Conservation (phyloP, 352 stramenopile species). For the Phytophthora tentaculata region DNA sequence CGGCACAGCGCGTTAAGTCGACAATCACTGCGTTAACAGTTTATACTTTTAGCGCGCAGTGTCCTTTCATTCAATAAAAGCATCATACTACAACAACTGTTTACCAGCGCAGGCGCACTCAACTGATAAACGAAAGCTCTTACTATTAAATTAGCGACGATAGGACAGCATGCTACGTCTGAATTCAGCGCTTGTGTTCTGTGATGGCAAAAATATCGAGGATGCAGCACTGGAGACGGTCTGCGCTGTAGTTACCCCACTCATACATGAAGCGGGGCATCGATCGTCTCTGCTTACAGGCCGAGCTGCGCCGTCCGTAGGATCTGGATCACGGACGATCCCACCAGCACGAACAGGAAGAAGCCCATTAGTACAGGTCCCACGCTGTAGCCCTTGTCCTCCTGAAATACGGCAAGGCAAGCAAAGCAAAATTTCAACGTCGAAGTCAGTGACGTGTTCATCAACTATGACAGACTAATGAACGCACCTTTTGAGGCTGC, state of each 20-base stretch:
- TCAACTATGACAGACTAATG: not conserved
- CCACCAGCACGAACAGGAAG: conserved; percentile 89
- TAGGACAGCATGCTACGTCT: not conserved
- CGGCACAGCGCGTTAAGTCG: conserved; percentile 1
- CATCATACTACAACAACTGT: conserved; percentile 12
- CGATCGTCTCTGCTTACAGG: conserved; percentile 45
- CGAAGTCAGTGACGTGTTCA: not conserved
- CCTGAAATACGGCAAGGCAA: conserved; percentile 28
- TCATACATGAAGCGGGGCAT: not conserved
- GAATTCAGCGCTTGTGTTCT: conserved; percentile 1
- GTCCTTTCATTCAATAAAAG: conserved; percentile 40
- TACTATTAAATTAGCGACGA: conserved; percentile 46
- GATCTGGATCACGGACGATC: conserved; percentile 89
- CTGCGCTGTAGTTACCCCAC: conserved; percentile 15
- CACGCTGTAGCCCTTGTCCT: conserved; percentile 76
- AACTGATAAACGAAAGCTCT: conserved; percentile 6
- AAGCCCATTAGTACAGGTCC: conserved; percentile 84
- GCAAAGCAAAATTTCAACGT: too few relatives aligned
- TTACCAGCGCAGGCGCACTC: not conserved
- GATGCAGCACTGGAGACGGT: not conserved
- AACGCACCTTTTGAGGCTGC: conserved; percentile 74
- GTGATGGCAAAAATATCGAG: not conserved
- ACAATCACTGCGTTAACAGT: not conserved
- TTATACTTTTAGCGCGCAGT: conserved; percentile 1
- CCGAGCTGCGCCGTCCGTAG: conserved; percentile 79